Conservation (phyloP, 176 grass and related monocot genomes). For the Aegilops tauschii region DNA sequence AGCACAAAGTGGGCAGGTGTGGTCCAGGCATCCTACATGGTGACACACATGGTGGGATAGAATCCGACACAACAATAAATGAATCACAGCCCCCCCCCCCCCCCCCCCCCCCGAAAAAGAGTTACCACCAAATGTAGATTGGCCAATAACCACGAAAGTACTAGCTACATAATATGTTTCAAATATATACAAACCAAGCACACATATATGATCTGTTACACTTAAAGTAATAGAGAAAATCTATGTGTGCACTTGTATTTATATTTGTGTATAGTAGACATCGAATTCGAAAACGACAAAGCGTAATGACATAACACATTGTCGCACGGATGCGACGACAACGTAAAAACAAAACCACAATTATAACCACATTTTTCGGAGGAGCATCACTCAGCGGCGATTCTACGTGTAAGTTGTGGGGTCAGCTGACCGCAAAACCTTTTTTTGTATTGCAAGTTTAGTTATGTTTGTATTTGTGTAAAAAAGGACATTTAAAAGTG, state of each 20-base stretch:
- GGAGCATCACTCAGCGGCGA: not conserved
- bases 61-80: not conserved
- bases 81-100: not conserved
- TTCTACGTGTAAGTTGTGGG: too few species aligned
- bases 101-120: not conserved
- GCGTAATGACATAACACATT: not conserved
- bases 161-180: not conserved
- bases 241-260: not conserved
- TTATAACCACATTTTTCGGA: not conserved
- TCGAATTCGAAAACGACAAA: not conserved
- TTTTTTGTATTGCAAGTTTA: too few species aligned
- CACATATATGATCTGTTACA: not conserved
- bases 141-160: not conserved
- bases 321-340: not conserved
- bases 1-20: not conserved
- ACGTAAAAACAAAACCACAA: not conserved
- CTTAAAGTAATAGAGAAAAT: not conserved
- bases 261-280: not conserved
- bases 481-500: too few species aligned
- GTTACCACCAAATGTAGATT: not conserved
- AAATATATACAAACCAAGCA: not conserved
- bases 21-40: not conserved
- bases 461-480: too few species aligned
- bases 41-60: not conserved
- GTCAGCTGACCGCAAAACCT: too few species aligned